Base-by-base conservation (phyloP, 345 rosid species). In the Eutrema japonicum region DNA sequence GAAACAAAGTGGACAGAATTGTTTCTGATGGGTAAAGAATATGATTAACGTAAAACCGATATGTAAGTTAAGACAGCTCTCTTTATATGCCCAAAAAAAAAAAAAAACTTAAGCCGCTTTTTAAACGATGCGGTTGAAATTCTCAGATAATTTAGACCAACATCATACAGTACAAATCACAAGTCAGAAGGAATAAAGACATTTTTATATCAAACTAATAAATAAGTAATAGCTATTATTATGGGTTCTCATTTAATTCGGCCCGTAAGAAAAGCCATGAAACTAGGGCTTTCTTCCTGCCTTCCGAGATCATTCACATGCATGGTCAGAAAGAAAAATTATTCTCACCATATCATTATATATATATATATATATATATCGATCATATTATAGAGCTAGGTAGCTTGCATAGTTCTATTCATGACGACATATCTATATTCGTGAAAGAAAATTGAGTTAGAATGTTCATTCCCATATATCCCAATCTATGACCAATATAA, bases 231-330 rank as follows among this genome's bases (percentile, higher is more conserved):
- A 62, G 61, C 4, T 18, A 52, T 11, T 69, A 33, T 22, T 61
- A 43, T 51, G 18, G n/a, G 33, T 61, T 35, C 22, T 45, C 54
- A 67, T 68, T 75, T 51, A 59, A 52, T 68, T 51, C 13, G 27
- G 6, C 14, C 70, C 74, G 79, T 62, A 45, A 61, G 65, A 68
- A 75, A 68, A 75, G 74, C 74, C 79, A 75, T 45, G 74, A 75
- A 68, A 68, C 36, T 68, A 75, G 79, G 70, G 79, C 43, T 53
- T 43, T 61, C 40, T 38, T 53, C 64, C 40, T 60, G 32, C 13
- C 64, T 75, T 68, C 40, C 70, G 13, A 42, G 74, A 68, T 43
- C 64, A 75, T 45, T 27, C 65, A 75, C 79, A 75, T 75, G 79
- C 74, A 26, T 46, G 58, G 58, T 45, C 67, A 66, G 70, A 75